Percentiles rank a stretch among this genome's conserved stretches.
These are phyloP conservation scores for Phialophora tarda DNA, from an alignment of 2,329 filamentous ascomycete genomes.

Conservation along the genomic window DNA sequence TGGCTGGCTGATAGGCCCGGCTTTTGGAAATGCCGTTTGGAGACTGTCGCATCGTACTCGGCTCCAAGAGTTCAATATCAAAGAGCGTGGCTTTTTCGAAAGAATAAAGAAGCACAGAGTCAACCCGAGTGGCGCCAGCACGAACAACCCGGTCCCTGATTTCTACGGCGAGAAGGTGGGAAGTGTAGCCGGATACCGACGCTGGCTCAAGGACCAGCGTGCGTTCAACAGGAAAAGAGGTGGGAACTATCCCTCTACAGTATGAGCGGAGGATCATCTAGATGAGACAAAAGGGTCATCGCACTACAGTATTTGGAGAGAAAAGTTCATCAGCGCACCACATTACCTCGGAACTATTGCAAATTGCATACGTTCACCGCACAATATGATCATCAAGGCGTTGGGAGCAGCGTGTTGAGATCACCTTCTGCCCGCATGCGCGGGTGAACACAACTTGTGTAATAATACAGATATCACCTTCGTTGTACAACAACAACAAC, in stretches of 20 bases:
- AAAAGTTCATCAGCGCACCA: background rate
- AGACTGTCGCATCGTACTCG: slow-evolving; percentile 72
- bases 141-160: slow-evolving; percentile 91
- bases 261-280: slow-evolving; percentile 7
- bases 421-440: background rate
- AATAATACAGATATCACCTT: slow-evolving; percentile 31
- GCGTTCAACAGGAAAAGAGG: slow-evolving; percentile 90
- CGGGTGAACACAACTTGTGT: slow-evolving; percentile 20
- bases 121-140: slow-evolving; percentile 85
- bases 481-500: slow-evolving; percentile 34
- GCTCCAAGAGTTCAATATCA: slow-evolving; percentile 55
- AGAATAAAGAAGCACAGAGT: slow-evolving; percentile 91
- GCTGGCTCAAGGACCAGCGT: slow-evolving; percentile 96
- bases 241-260: slow-evolving; percentile 32
- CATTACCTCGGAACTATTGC: background rate
- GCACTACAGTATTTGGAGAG: background rate
- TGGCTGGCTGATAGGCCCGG: slow-evolving; percentile 87
- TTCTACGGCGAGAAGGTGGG: slow-evolving; percentile 99
- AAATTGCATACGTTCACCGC: background rate
- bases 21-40: slow-evolving; percentile 79
- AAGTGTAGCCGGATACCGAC: slow-evolving; percentile 85
- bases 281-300: background rate
- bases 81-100: slow-evolving; percentile 92
- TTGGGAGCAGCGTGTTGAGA: background rate
- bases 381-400: background rate